Percentiles rank a stretch among this genome's conserved stretches.
Evolutionary conservation across 148 eudicot species (phyloP).

Genomic region (Amaranthus cruentus): DNA sequence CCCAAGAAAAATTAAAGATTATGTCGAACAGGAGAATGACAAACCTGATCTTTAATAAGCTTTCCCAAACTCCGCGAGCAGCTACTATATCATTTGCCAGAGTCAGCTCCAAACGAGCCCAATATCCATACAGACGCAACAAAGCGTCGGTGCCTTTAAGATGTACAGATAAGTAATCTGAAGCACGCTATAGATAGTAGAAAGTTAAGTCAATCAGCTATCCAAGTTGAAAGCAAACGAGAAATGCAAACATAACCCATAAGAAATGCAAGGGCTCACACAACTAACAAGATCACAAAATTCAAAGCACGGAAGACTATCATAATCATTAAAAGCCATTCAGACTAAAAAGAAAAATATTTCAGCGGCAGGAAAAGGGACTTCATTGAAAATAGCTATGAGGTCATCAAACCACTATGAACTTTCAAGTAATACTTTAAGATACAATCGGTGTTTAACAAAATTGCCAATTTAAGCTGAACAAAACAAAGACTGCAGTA

Average conservation of each 20-base stretch:
- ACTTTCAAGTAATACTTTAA: neutral
- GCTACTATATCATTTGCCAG: slow-evolving; percentile 66
- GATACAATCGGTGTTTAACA: neutral
- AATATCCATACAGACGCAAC: slow-evolving; percentile 66
- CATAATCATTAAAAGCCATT: neutral
- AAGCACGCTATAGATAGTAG: slow-evolving; percentile 57
- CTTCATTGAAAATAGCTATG: neutral
- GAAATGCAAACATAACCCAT: neutral
- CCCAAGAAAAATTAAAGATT: neutral
- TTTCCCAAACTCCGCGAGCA: slow-evolving; percentile 98
- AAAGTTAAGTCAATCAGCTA: slow-evolving; percentile 16
- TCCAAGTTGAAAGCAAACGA: neutral
- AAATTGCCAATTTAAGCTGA: neutral
- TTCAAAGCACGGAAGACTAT: neutral
- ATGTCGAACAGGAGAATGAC: slow-evolving; percentile 3
- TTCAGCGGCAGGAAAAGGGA: neutral
- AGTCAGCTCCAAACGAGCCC: slow-evolving; percentile 73
- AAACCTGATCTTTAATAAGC: slow-evolving; percentile 77
- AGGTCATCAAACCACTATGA: neutral
- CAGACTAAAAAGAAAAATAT: neutral
- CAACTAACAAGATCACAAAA: neutral
- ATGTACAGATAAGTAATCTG: slow-evolving; percentile 69
- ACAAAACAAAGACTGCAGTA: neutral
- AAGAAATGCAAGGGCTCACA: neutral
- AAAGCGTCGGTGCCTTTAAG: slow-evolving; percentile 63